Conservation (phyloP, 1,139 yeast species). For the Protomyces lactucae-debilis region DNA sequence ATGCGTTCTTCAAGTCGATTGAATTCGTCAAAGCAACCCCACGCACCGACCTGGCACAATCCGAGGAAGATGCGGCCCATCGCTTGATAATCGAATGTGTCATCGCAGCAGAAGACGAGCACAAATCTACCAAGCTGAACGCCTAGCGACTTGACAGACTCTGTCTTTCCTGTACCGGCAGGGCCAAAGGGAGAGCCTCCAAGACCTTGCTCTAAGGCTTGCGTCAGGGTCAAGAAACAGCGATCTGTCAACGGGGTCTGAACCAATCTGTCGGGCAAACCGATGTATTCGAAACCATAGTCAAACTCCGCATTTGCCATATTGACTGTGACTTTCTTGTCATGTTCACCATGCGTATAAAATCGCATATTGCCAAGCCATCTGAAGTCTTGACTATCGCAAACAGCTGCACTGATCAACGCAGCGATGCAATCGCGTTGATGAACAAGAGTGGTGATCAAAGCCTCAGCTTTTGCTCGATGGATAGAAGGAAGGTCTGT, state of each 20-base stretch:
- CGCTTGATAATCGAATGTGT: constrained; percentile 74
- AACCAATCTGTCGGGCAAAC: constrained; percentile 68
- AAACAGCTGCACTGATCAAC: constrained; percentile 35
- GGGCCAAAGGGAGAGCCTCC: constrained; percentile 98
- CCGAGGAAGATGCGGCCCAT: constrained; percentile 77
- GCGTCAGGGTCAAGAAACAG: constrained; percentile 65
- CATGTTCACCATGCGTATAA: constrained; percentile 35
- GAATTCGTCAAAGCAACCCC: constrained; percentile 97
- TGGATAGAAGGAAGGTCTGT: constrained; percentile 39
- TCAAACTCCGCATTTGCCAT: constrained; percentile 52
- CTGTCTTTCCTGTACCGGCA: constrained; percentile 85
- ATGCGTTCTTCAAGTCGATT: constrained; percentile 69
- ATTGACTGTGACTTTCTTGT: constrained; percentile 42
- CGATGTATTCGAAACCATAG: constrained; percentile 83
- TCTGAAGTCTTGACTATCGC: constrained; percentile 36
- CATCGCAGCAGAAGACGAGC: constrained; percentile 85
- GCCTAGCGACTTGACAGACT: constrained; percentile 80
- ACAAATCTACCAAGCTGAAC: constrained; percentile 75
- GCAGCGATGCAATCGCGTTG: constrained; percentile 47
- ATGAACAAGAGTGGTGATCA: constrained; percentile 65
- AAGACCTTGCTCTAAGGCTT: constrained; percentile 63
- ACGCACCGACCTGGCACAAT: constrained; percentile 78
- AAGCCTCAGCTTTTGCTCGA: constrained; percentile 52
- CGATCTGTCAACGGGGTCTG: constrained; percentile 67
- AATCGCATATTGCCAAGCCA: constrained; percentile 54